Base-by-base conservation (phyloP, 768 basidiomycete genomes). In the Leccinum aurantiacum region DNA sequence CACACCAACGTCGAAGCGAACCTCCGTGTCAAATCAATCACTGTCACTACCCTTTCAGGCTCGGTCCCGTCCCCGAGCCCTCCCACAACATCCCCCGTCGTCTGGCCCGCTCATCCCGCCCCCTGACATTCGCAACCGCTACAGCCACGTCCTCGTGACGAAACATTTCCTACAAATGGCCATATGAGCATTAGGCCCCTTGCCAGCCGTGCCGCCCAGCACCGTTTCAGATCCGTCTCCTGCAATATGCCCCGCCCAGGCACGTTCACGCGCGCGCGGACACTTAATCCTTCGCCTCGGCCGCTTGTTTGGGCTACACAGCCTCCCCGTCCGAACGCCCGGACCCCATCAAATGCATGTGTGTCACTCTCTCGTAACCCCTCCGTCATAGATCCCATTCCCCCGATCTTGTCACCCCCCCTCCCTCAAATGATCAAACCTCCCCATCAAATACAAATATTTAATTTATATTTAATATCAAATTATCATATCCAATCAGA, bases 151-250 rank as follows among this genome's bases (percentile, higher is more conserved):
- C 59, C 58, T 5, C 61, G 60, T 68, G 61, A 69, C 64, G 61
- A 66, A 53, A 62, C 54, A 2, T 33, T 29, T 35, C 63, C 65
- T 60, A 11, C 65, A 64, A 66, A 64, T 71, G 33, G 72, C 1
- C 27, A 71, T 74, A 71, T 74, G 59, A 61, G 29, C 7, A 37
- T 35, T 46, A 37, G 50, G 9, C 17, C 29, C 33, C 27, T 52
- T 53, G 49, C 58, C 60, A 61, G 56, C 44, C 57, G 56, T 61
- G 61, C 71, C 69, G 69, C 71, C 65, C 51, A 51, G 6, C 58
- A 71, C 60, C 63, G 70, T 71, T 73, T 71, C 70, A 71, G 71
- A 65, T 69, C 38, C 70, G 51, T 6, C 61, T 65, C 60, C 58
- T 54, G 69, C 72, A 60, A 63, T 68, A 69, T 61, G 65, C 56